These are phyloP conservation scores for Papiliotrema nemorosa DNA, from an alignment of 1,284 basidiomycete species.

Conservation along the genomic window DNA sequence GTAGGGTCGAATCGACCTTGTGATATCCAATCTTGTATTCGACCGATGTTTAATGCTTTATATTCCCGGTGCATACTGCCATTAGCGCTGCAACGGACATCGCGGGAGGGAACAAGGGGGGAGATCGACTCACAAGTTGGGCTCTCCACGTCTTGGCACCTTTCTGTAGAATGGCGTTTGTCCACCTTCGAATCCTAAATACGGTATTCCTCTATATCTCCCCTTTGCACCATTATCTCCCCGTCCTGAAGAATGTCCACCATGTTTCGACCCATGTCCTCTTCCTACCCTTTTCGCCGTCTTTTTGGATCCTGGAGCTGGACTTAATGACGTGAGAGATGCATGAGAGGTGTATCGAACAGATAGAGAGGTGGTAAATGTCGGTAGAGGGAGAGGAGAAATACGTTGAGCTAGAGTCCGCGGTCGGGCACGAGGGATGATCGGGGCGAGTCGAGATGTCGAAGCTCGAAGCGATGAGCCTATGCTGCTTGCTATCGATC, in stretches of 20 bases:
- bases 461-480: too few species aligned
- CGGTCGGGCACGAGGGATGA: too few species aligned
- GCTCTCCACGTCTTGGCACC: conserved; percentile 91
- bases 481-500: too few species aligned
- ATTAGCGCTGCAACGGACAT: too few species aligned
- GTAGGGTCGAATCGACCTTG: conserved; percentile 73
- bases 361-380: not conserved
- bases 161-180: conserved; percentile 90
- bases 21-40: conserved; percentile 87
- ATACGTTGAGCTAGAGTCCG: not conserved
- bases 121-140: conserved; percentile 68
- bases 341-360: not conserved
- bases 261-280: conserved; percentile 38
- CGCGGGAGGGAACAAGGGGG: not conserved
- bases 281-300: not conserved
- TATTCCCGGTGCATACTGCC: conserved; percentile 66
- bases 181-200: conserved; percentile 86
- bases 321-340: not conserved
- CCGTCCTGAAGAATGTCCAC: conserved; percentile 78
- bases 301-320: not conserved
- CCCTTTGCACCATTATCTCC: conserved; percentile 97
- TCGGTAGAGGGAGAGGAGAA: not conserved
- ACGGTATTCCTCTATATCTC: conserved; percentile 83
- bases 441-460: too few species aligned
- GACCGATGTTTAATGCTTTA: conserved; percentile 80